Evolutionary conservation across 2,329 filamentous ascomycete genomes (phyloP).

Genomic region (Neospermospora avenae): DNA sequence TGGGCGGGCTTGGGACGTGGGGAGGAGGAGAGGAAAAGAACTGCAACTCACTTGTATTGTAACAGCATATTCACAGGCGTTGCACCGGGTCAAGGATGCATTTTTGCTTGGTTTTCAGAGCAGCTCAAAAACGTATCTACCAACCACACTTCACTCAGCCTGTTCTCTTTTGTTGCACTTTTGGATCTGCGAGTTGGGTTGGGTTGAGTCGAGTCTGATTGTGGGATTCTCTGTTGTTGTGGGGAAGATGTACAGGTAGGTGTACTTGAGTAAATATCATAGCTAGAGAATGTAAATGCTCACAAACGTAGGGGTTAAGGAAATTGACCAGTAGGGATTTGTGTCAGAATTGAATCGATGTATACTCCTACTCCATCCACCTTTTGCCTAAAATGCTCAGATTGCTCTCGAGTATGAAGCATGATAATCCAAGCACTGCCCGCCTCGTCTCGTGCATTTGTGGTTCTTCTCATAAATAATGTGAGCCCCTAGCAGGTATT

Average conservation of each 20-base stretch:
- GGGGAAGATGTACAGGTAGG: neutral
- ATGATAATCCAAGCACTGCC: too few species aligned
- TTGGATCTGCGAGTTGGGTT: neutral
- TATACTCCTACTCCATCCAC: too few species aligned
- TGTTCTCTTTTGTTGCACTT: slow-evolving; percentile 10
- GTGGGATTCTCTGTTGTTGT: neutral
- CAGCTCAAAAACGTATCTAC: neutral
- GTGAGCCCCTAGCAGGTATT: too few species aligned
- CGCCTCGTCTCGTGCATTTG: too few species aligned
- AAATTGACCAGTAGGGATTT: too few species aligned
- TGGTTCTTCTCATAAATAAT: too few species aligned
- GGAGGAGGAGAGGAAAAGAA: neutral
- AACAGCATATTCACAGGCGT: slow-evolving; percentile 9
- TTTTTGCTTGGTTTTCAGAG: neutral
- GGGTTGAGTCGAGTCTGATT: neutral
- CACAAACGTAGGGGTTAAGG: too few species aligned
- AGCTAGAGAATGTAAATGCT: neutral
- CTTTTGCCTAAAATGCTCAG: too few species aligned
- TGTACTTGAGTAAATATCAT: neutral
- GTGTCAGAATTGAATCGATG: too few species aligned
- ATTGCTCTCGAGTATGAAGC: too few species aligned
- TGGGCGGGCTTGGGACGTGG: neutral
- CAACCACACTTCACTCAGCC: slow-evolving; percentile 13
- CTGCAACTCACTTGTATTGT: slow-evolving; percentile 3
- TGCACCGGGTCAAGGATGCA: neutral